Percentiles rank a stretch among this genome's conserved stretches.
Conservation (phyloP, 2,329 filamentous ascomycete species). For the Cryoendolithus antarcticus region DNA sequence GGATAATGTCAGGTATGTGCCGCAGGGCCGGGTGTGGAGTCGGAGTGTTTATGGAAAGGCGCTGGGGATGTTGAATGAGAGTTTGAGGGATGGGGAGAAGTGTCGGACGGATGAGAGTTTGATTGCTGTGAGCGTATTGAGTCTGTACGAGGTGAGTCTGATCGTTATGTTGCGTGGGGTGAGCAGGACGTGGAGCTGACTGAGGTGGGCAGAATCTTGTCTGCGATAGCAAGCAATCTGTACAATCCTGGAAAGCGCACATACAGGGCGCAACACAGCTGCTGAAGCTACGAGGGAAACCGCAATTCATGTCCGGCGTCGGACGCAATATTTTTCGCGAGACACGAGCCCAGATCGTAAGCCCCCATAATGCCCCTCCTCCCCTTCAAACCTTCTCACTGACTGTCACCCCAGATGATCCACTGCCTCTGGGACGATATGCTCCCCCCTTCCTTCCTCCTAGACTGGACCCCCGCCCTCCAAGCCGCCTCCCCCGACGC, state of each 20-base stretch:
- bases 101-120: slow-evolving; percentile 22
- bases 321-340: slow-evolving; percentile 20
- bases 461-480: slow-evolving; percentile 17
- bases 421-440: slow-evolving; percentile 20
- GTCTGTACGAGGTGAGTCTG: slow-evolving; percentile 23
- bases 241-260: slow-evolving; percentile 28
- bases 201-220: slow-evolving; percentile 12
- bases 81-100: slow-evolving; percentile 18
- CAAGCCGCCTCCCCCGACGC: slow-evolving; percentile 5
- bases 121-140: slow-evolving; percentile 24
- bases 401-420: slow-evolving; percentile 8
- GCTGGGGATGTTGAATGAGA: slow-evolving; percentile 21
- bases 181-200: not conserved
- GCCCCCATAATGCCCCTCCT: not conserved
- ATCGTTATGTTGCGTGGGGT: slow-evolving; percentile 1
- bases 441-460: slow-evolving; percentile 16
- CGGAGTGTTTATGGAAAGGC: slow-evolving; percentile 18
- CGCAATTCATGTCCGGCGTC: slow-evolving; percentile 15
- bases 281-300: slow-evolving; percentile 20
- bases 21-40: slow-evolving; percentile 14
- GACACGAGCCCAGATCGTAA: slow-evolving; percentile 14
- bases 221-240: slow-evolving; percentile 18
- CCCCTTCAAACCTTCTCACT: not conserved
- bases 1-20: slow-evolving; percentile 15
- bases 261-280: slow-evolving; percentile 25